Conservation (phyloP, 1,284 basidiomycete genomes). For the Microbotryum silenes-acaulis region DNA sequence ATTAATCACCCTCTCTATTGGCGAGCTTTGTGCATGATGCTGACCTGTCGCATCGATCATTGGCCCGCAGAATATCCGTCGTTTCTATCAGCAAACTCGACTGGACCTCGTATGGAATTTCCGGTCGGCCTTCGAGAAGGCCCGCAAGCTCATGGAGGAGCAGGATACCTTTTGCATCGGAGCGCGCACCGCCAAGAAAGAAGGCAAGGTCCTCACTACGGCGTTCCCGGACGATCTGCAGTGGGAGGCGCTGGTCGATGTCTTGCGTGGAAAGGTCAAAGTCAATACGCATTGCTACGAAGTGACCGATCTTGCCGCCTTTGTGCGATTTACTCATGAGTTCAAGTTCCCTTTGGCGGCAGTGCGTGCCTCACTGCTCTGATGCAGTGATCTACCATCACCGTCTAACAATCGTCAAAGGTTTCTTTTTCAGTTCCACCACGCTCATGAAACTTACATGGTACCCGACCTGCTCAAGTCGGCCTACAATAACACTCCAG, state of each 20-base stretch:
- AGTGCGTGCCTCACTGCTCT: neutral
- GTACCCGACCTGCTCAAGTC: slow-evolving; percentile 68
- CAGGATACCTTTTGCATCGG: slow-evolving; percentile 66
- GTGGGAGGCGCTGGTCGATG: slow-evolving; percentile 79
- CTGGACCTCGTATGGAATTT: slow-evolving; percentile 56
- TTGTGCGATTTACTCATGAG: slow-evolving; percentile 61
- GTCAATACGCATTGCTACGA: slow-evolving; percentile 74
- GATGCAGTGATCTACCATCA: neutral
- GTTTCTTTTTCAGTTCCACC: slow-evolving; percentile 53
- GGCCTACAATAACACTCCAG: slow-evolving; percentile 56
- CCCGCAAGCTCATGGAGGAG: slow-evolving; percentile 59
- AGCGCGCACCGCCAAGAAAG: slow-evolving; percentile 55
- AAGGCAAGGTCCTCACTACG: slow-evolving; percentile 47
- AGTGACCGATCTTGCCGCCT: slow-evolving; percentile 58
- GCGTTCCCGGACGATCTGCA: slow-evolving; percentile 67
- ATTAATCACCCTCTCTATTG: neutral
- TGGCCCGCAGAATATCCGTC: slow-evolving; percentile 43
- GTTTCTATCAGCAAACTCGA: slow-evolving; percentile 47
- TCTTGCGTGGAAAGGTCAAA: slow-evolving; percentile 63
- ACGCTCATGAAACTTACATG: slow-evolving; percentile 77
- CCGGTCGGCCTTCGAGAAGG: slow-evolving; percentile 59
- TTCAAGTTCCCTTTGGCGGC: slow-evolving; percentile 56
- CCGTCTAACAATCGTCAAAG: neutral
- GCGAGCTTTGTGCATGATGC: slow-evolving; percentile 31
- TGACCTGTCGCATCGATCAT: neutral